A percentile compares a stretch with the other conserved stretches of the same genome.
These are phyloP conservation scores for Fomitopsis serialis DNA, from an alignment of 768 basidiomycete species.

Conservation along the genomic window DNA sequence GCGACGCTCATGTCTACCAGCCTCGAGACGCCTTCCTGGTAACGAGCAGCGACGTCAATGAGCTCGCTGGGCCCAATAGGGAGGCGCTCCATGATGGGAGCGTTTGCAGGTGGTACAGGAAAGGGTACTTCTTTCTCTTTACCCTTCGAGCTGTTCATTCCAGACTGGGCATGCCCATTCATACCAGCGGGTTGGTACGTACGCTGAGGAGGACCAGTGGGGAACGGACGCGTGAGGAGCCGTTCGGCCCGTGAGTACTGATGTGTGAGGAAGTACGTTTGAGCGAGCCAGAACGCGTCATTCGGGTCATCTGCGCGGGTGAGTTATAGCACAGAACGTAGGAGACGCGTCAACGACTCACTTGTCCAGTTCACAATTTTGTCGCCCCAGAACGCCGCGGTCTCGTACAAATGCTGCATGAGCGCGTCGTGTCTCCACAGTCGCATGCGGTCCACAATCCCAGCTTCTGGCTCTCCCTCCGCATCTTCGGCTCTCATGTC, in stretches of 20 bases:
- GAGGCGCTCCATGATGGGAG: constrained; percentile 34
- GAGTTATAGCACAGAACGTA: neutral
- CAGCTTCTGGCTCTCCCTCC: constrained; percentile 49
- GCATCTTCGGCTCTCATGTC: constrained; percentile 53
- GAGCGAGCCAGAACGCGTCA: constrained; percentile 99
- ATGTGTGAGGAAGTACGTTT: constrained; percentile 93
- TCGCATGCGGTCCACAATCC: constrained; percentile 91
- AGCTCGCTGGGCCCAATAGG: constrained; percentile 63
- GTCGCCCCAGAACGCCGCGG: constrained; percentile 98
- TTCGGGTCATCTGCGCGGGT: constrained; percentile 75
- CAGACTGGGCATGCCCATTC: constrained; percentile 36
- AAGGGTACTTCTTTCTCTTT: constrained; percentile 48
- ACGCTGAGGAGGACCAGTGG: constrained; percentile 35
- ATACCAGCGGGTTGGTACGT: constrained; percentile 24
- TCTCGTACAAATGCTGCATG: constrained; percentile 97
- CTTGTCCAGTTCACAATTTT: constrained; percentile 96
- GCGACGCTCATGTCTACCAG: constrained; percentile 93
- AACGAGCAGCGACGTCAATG: constrained; percentile 61
- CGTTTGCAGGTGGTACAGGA: neutral
- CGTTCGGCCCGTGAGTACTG: constrained; percentile 94
- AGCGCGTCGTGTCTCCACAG: constrained; percentile 97
- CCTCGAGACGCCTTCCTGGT: constrained; percentile 62
- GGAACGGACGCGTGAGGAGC: constrained; percentile 83
- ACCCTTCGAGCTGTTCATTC: constrained; percentile 31
- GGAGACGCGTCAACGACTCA: constrained; percentile 31